phyloP scores from a whole-genome alignment of 2,329 filamentous ascomycete genomes.

The Elsinoe ampelina region DNA sequence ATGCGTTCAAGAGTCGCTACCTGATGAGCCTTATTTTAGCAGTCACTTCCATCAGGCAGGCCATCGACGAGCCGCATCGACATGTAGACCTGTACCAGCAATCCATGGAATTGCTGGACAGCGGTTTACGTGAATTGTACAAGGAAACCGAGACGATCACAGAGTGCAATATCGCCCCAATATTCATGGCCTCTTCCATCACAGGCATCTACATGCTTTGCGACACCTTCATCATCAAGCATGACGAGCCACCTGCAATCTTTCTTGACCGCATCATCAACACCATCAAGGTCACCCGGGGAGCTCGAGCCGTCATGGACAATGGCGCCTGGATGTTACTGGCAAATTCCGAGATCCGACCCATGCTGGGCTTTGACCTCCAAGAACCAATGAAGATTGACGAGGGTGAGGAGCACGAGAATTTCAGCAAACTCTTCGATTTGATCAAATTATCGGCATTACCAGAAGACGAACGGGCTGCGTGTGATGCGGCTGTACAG shows the following conservation, averaged over 20 bases:
- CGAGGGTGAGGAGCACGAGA: background rate
- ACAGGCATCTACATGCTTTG: constrained; percentile 10
- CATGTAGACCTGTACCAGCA: background rate
- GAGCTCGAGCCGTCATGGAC: background rate
- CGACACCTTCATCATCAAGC: constrained; percentile 1
- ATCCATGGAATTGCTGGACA: constrained; percentile 2
- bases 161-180: background rate
- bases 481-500: background rate
- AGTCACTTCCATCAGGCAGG: background rate
- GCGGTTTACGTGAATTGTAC: constrained; percentile 2
- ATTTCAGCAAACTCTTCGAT: background rate
- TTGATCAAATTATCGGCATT: background rate
- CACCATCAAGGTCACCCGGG: constrained; percentile 1
- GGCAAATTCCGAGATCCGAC: constrained; percentile 5
- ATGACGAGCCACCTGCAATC: background rate
- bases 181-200: background rate
- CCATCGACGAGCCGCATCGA: background rate
- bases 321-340: background rate
- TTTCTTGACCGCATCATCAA: constrained; percentile 6
- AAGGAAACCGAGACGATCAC: constrained; percentile 5
- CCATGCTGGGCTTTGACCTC: constrained; percentile 1
- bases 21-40: constrained; percentile 7
- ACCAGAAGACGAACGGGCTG: background rate
- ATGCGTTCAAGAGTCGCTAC: background rate
- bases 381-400: background rate